Conservation (phyloP, 2,329 filamentous ascomycete species). For the Calonectria crousiana region DNA sequence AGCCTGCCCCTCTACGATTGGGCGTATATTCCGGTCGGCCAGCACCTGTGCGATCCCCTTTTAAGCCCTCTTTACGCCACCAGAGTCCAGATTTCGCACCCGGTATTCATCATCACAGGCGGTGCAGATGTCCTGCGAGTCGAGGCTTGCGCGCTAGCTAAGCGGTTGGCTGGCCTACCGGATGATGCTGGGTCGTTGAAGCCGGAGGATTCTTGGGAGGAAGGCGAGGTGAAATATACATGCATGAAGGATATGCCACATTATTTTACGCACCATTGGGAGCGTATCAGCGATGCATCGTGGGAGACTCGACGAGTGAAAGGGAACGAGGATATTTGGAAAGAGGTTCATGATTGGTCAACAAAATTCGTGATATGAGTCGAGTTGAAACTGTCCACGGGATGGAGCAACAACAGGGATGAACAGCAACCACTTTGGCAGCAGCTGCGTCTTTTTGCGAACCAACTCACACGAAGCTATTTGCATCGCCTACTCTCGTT, state of each 20-base stretch:
- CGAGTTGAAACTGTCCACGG: neutral
- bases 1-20: neutral
- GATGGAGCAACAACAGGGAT: neutral
- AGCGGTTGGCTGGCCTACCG: neutral
- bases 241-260: neutral
- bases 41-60: neutral
- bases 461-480: neutral
- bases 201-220: neutral
- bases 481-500: neutral
- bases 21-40: neutral
- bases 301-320: constrained; percentile 4
- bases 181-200: neutral
- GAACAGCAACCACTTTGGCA: neutral
- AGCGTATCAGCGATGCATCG: neutral
- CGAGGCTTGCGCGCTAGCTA: neutral
- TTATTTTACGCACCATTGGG: neutral
- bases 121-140: neutral
- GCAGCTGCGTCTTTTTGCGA: neutral
- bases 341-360: constrained; percentile 6
- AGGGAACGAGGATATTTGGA: constrained; percentile 5
- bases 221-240: neutral
- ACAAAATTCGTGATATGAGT: neutral
- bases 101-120: neutral
- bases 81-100: neutral
- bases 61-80: neutral